A percentile compares a stretch with the other conserved stretches of the same genome.
Conservation (phyloP, 108 stramenopile species). For the Epithemia pelagica region DNA sequence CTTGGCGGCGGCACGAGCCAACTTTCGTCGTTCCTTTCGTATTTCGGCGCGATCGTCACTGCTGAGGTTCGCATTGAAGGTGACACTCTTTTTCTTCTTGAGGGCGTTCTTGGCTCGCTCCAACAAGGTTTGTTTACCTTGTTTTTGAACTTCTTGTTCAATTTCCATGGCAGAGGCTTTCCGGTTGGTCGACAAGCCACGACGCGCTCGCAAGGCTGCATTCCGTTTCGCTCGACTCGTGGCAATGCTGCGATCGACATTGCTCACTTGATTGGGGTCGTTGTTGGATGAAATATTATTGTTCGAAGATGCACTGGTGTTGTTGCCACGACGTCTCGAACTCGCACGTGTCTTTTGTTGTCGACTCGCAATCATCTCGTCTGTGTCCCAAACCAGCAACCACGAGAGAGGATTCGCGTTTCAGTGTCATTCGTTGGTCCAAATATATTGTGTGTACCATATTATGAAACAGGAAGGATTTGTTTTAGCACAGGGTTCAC, state of each 20-base stretch:
- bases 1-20: neutral
- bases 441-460: no score
- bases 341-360: neutral
- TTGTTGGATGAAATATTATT: no score
- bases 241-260: slow-evolving; percentile 53
- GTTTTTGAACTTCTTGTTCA: slow-evolving; percentile 57
- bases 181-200: slow-evolving; percentile 30
- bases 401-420: neutral
- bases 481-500: neutral
- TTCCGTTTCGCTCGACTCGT: slow-evolving; percentile 58
- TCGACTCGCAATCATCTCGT: slow-evolving; percentile 1
- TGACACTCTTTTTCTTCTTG: slow-evolving; percentile 2
- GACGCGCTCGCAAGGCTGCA: slow-evolving; percentile 44
- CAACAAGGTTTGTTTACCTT: slow-evolving; percentile 26
- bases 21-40: neutral
- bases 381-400: neutral
- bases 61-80: slow-evolving; percentile 9
- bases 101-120: slow-evolving; percentile 1
- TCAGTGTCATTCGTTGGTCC: neutral
- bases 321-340: neutral
- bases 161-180: slow-evolving; percentile 56
- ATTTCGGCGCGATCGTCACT: neutral
- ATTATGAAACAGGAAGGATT: neutral
- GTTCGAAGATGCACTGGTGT: neutral
- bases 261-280: slow-evolving; percentile 5